phyloP scores from a whole-genome alignment of 805 yeast genomes.

The Schwanniomyces pseudopolymorphus region DNA sequence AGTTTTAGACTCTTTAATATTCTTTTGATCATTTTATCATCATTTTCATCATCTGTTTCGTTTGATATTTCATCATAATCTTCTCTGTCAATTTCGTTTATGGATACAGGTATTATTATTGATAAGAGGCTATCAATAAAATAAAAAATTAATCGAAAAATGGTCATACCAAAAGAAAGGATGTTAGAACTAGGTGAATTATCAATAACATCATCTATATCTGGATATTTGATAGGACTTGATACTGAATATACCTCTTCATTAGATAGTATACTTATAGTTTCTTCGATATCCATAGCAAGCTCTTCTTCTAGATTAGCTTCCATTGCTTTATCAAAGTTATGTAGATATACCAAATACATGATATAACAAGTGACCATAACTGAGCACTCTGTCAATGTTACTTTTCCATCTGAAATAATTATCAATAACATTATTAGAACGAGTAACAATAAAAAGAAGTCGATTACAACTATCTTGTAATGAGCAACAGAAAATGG shows the following conservation, averaged over 20 bases:
- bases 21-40: neutral
- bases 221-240: neutral
- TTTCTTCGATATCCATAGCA: conserved; percentile 20
- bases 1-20: neutral
- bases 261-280: conserved; percentile 16
- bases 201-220: neutral
- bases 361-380: conserved; percentile 23
- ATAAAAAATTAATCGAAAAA: conserved; percentile 7
- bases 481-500: conserved; percentile 23
- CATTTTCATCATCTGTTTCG: conserved; percentile 1
- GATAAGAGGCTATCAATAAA: conserved; percentile 11
- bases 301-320: neutral
- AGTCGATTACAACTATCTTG: conserved; percentile 21
- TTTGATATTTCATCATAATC: conserved; percentile 5
- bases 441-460: conserved; percentile 28
- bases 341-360: conserved; percentile 24
- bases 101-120: conserved; percentile 13
- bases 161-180: neutral
- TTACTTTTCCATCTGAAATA: conserved; percentile 34
- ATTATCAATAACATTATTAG: conserved; percentile 25
- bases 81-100: neutral
- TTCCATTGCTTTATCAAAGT: conserved; percentile 13
- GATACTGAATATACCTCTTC: conserved; percentile 11
- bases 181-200: neutral
- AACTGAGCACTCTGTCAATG: conserved; percentile 25